Evolutionary conservation across 805 yeast species (phyloP), one percentile per base, ranked within the genome.

Genomic region (Yarrowia deformans): DNA sequence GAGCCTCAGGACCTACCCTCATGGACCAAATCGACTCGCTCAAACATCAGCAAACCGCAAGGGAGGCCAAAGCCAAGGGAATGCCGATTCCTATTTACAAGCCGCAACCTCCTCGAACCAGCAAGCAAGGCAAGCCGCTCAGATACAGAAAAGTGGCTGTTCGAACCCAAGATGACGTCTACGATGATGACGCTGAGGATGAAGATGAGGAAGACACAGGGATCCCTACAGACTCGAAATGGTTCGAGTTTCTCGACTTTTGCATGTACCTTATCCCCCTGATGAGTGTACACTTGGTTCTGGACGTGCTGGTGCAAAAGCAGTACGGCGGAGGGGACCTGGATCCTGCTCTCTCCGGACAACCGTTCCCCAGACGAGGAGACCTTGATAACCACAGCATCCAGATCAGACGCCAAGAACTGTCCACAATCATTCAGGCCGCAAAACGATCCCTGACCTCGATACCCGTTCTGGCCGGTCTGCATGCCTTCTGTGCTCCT

Each of bases 231-330:
- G 72, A 72, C 60, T 70, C 72, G 70, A 72, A 76, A 13, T 63
- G 68, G 72, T 75, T 77, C 68, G 56, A 67, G 34, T 34, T 72
- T 5, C 73, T 77, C 34, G 79, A 77, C 69, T 73, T 74, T 61
- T 68, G 75, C 32, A 70, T 71, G 71, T 74, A 74, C 48, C 42
- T 77, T 48, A 71, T 77, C 19, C 80, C 81, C 3, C 69, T 81
- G 70, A 70, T 75, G 34, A 69, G 79, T 8, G 78, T 80, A 10
- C 79, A 80, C 69, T 68, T 75, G 13, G 74, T 75, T 35, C 73
- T 80, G 40, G 79, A 78, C 49, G 73, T 74, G 18, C 72, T 80
- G 8, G 82, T 81, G 0, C 75, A 79, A 35, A 63, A 72, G 63
- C 82, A 80, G 71, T 80, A 81, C 70, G 75, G 73, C 23, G 79